Evolutionary conservation across 352 stramenopile species (phyloP).

Genomic region (Globisporangium irregulare): DNA sequence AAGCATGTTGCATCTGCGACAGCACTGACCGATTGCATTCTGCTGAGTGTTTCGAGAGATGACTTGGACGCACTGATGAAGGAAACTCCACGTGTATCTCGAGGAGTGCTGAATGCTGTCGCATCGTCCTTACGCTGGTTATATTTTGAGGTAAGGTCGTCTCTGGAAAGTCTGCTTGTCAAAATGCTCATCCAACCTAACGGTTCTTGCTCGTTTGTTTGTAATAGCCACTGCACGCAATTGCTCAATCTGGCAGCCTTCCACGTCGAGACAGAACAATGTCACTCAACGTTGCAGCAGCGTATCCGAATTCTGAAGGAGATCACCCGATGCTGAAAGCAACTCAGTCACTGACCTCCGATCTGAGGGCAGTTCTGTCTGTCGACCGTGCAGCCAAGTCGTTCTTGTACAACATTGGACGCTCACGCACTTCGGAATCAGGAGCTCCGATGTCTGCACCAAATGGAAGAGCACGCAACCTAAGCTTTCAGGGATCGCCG

Average conservation of each 20-base stretch:
- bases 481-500: slow-evolving; percentile 33
- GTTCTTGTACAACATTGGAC: slow-evolving; percentile 70
- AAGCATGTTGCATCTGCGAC: slow-evolving; percentile 73
- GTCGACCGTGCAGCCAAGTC: slow-evolving; percentile 68
- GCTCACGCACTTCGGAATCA: slow-evolving; percentile 33
- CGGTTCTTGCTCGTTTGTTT: background rate
- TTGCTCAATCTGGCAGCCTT: slow-evolving; percentile 63
- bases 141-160: slow-evolving; percentile 61
- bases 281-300: slow-evolving; percentile 26
- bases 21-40: slow-evolving; percentile 56
- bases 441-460: slow-evolving; percentile 31
- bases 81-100: slow-evolving; percentile 61
- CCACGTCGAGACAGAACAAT: slow-evolving; percentile 46
- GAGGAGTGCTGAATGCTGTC: slow-evolving; percentile 78
- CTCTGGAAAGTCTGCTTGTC: background rate
- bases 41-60: slow-evolving; percentile 70
- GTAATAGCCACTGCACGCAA: slow-evolving; percentile 51
- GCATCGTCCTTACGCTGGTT: slow-evolving; percentile 69
- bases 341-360: slow-evolving; percentile 52
- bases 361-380: slow-evolving; percentile 66
- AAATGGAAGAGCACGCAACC: slow-evolving; percentile 31
- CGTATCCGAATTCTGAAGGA: slow-evolving; percentile 19
- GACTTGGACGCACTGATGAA: slow-evolving; percentile 74
- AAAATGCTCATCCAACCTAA: background rate
- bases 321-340: slow-evolving; percentile 44